Percentiles rank a stretch among this genome's conserved stretches.
Evolutionary conservation across 2,329 filamentous ascomycete genomes (phyloP).

Genomic region (Polytolypa hystricis): DNA sequence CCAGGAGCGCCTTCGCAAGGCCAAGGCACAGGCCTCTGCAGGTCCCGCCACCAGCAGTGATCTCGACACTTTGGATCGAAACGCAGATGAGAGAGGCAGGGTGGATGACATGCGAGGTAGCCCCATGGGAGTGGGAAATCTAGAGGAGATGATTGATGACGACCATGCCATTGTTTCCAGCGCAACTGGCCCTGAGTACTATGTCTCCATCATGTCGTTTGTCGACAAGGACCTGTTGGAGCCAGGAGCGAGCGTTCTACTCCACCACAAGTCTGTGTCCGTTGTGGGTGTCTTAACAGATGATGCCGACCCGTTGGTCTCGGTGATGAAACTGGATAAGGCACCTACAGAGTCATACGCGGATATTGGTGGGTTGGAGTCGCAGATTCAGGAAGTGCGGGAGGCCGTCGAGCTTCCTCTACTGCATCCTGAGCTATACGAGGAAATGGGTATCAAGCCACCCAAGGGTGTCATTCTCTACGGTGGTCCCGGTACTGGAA

Average conservation of each 20-base stretch:
- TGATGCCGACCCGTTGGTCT: slow-evolving; percentile 87
- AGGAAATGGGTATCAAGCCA: slow-evolving; percentile 99
- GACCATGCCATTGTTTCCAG: slow-evolving; percentile 98
- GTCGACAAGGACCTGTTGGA: slow-evolving; percentile 98
- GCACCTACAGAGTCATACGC: slow-evolving; percentile 96
- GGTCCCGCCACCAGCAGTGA: slow-evolving; percentile 51
- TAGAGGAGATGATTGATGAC: slow-evolving; percentile 98
- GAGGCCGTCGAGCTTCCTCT: slow-evolving; percentile 94
- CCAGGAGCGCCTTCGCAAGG: slow-evolving; percentile 88
- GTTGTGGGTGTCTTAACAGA: slow-evolving; percentile 96
- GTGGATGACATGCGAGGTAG: slow-evolving; percentile 98
- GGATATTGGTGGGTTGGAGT: slow-evolving; percentile 91
- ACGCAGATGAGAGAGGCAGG: slow-evolving; percentile 86
- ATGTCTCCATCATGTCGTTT: slow-evolving; percentile 99
- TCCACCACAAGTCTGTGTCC: slow-evolving; percentile 96
- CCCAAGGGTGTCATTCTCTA: slow-evolving; percentile 99
- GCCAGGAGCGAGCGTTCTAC: slow-evolving; percentile 84
- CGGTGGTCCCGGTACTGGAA: slow-evolving; percentile 91
- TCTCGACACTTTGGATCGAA: slow-evolving; percentile 68
- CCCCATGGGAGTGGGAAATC: slow-evolving; percentile 93
- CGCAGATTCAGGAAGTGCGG: slow-evolving; percentile 92
- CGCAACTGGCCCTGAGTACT: slow-evolving; percentile 95
- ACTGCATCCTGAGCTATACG: slow-evolving; percentile 91
- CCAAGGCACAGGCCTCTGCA: slow-evolving; percentile 65
- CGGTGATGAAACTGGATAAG: slow-evolving; percentile 99